These are phyloP conservation scores for Solanum bukasovii DNA, from an alignment of 257 asterid genomes.

Conservation along the genomic window DNA sequence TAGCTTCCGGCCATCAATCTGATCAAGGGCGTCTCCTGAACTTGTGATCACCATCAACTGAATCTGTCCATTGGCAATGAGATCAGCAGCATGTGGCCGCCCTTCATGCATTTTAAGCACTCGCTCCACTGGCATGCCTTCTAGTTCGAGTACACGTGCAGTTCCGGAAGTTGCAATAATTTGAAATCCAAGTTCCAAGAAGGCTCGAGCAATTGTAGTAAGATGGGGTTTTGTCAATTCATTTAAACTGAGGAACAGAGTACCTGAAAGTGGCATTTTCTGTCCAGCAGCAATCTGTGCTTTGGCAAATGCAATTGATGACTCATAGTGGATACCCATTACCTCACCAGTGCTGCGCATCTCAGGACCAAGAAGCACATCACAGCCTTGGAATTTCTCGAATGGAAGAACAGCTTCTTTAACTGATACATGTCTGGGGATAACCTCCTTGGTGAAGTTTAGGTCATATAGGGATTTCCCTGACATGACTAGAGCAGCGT, in stretches of 20 bases:
- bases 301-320: conserved; percentile 80
- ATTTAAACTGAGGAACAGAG: conserved; percentile 74
- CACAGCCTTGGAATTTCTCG: conserved; percentile 94
- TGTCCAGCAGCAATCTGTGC: conserved; percentile 96
- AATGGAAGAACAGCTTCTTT: conserved; percentile 97
- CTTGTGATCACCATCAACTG: conserved; percentile 95
- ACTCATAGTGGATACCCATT: conserved; percentile 67
- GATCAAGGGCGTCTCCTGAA: conserved; percentile 74
- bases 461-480: conserved; percentile 73
- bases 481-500: conserved; percentile 93
- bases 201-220: conserved; percentile 56
- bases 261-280: conserved; percentile 72
- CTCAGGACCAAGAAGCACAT: conserved; percentile 88
- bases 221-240: conserved; percentile 75
- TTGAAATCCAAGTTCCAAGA: conserved; percentile 46
- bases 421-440: conserved; percentile 76
- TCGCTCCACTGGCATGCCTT: conserved; percentile 60
- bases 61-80: conserved; percentile 79
- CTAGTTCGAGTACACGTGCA: conserved; percentile 62
- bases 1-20: conserved; percentile 78
- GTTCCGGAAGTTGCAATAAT: conserved; percentile 91
- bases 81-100: conserved; percentile 81
- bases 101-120: conserved; percentile 97
- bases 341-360: conserved; percentile 99
- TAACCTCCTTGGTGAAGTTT: conserved; percentile 67